Evolutionary conservation across 257 asterid genomes (phyloP), one percentile per base, ranked within the genome.

Genomic region (Nicotiana paniculata): DNA sequence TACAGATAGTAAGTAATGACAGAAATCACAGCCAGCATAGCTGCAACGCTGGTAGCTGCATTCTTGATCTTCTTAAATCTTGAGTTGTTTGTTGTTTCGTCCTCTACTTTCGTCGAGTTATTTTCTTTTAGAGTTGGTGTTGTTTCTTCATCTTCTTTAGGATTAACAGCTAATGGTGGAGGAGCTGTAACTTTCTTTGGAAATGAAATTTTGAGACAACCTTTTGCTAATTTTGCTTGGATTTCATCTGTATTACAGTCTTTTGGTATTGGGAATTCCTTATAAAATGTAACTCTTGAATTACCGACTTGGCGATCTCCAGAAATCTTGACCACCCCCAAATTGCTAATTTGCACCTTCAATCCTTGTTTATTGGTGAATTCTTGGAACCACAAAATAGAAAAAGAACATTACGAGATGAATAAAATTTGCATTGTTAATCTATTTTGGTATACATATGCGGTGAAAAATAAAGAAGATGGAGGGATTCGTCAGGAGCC

Each of bases 361-460:
- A 91, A 86, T 16, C 57, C 57, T 53, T 91, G 86, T 30, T 91
- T 92, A 82, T 81, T 88, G 61, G 84, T 88, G 88, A 91, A 91
- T 5, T 87, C 94, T 90, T 81, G 57, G n/a, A 69, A 17, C 59
- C 5, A 12, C 15, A 65, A 32, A 9, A n/a, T 51, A 75, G 30
- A 3, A 39, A 81, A 76, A 0, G 28, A 8, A 17, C 5, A 37
- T 37, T 33, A n/a, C 1, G 57, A 51, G 55, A 51, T 2, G 16
- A 51, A 51, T 51, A 51, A 51, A 51, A 10, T 11, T 11, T 51
- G 17, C 17, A 51, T 51, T 3, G 57, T 51, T 51, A 70, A 6
- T 70, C 15, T 24, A n/a, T 70, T 3, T 18, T 37, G 26, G 18
- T 54, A 77, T 32, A 33, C 24, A 61, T 37, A 37, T 37, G 59